These are phyloP conservation scores for Carpinus fangiana DNA, from an alignment of 306 rosid genomes.

Conservation along the genomic window DNA sequence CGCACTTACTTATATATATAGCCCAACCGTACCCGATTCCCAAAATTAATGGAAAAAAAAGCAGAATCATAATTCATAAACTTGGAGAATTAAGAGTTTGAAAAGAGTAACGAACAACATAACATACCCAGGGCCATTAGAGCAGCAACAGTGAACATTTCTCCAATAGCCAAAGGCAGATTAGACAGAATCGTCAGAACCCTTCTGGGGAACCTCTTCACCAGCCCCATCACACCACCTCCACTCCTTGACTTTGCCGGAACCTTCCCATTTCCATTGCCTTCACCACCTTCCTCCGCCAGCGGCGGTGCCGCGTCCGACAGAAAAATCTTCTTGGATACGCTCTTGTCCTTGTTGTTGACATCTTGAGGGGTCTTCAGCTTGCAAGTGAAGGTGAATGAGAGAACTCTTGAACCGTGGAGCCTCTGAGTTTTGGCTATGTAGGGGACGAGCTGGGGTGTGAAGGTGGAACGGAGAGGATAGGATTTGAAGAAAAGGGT, in stretches of 20 bases:
- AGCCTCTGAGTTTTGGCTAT: conserved; percentile 9
- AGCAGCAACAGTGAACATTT: conserved; percentile 79
- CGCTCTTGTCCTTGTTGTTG: conserved; percentile 34
- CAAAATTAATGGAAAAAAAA: not conserved
- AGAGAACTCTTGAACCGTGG: conserved; percentile 23
- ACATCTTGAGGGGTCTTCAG: conserved; percentile 54
- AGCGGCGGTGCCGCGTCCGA: conserved; percentile 76
- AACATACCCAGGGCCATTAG: conserved; percentile 79
- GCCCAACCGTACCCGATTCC: not conserved
- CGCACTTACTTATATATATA: not conserved
- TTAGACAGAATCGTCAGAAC: conserved; percentile 66
- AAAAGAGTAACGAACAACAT: conserved; percentile 7
- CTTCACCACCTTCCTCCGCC: conserved; percentile 34
- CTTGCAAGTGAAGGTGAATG: conserved; percentile 44
- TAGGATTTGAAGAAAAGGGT: conserved; percentile 43
- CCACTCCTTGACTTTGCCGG: conserved; percentile 37
- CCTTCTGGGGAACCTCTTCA: conserved; percentile 55
- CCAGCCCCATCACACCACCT: conserved; percentile 35
- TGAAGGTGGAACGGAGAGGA: conserved; percentile 38
- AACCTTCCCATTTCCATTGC: conserved; percentile 27
- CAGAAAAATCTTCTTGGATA: conserved; percentile 63
- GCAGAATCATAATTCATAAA: not conserved
- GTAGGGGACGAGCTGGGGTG: conserved; percentile 29
- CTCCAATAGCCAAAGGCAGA: conserved; percentile 94
- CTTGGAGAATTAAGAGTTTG: not conserved